Conservation (phyloP, 2,329 filamentous ascomycete species). For the Paraphaeosphaeria minitans region DNA sequence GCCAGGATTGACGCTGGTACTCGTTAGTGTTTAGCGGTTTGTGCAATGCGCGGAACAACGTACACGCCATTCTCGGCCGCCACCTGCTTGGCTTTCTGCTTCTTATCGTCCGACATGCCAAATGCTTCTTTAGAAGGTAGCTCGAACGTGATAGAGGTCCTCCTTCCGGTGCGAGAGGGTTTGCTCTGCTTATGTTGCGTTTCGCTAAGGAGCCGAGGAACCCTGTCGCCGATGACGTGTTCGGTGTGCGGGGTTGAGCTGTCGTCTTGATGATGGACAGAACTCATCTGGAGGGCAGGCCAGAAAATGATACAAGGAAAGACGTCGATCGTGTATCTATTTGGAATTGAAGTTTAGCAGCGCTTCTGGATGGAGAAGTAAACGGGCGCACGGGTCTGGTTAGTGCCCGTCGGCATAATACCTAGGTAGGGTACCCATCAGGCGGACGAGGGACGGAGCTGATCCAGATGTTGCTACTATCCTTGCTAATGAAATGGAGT, state of each 20-base stretch:
- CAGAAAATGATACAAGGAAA: neutral
- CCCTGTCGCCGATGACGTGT: conserved; percentile 4
- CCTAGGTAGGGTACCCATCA: neutral
- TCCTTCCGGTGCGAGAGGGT: neutral
- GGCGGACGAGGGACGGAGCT: neutral
- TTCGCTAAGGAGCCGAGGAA: neutral
- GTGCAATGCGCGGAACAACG: neutral
- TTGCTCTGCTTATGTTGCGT: neutral
- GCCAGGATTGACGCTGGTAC: neutral
- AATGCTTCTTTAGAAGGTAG: conserved; percentile 3
- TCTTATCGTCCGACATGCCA: neutral
- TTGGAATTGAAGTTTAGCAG: neutral
- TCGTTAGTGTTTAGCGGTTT: neutral
- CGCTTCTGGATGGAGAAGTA: neutral
- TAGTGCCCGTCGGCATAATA: neutral
- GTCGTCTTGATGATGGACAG: neutral
- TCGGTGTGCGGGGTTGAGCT: neutral
- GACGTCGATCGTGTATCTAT: neutral
- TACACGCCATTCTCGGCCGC: conserved; percentile 1
- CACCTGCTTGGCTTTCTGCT: neutral
- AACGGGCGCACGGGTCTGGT: neutral
- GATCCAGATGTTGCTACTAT: neutral
- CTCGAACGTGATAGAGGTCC: neutral
- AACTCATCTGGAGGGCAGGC: neutral
- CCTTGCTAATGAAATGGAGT: neutral